A percentile compares a stretch with the other conserved stretches of the same genome.
Evolutionary conservation across 805 yeast genomes (phyloP).

Genomic region (Candida vartiovaarae): DNA sequence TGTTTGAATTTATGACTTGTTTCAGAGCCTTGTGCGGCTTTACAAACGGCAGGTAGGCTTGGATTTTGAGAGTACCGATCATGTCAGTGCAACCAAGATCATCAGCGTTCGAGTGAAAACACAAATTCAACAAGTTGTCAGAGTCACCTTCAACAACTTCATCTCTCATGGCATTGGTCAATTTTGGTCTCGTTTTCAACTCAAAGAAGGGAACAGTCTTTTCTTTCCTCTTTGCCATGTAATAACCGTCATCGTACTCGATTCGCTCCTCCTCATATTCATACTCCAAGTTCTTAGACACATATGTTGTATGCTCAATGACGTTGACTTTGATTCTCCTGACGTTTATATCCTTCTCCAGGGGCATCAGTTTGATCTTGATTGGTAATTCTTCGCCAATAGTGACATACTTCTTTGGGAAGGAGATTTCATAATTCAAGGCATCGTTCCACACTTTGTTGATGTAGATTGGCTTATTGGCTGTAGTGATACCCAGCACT

Average conservation of each 20-base stretch:
- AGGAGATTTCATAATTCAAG: constrained; percentile 60
- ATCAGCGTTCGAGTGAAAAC: constrained; percentile 31
- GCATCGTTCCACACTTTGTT: constrained; percentile 70
- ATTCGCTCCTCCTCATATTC: constrained; percentile 40
- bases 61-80: constrained; percentile 16
- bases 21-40: constrained; percentile 11
- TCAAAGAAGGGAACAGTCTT: constrained; percentile 55
- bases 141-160: constrained; percentile 47
- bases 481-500: constrained; percentile 28
- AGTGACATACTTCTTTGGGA: constrained; percentile 63
- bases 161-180: constrained; percentile 42
- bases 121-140: constrained; percentile 55
- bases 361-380: constrained; percentile 59
- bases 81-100: constrained; percentile 14
- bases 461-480: constrained; percentile 69
- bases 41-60: constrained; percentile 15
- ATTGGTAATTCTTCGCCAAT: constrained; percentile 54
- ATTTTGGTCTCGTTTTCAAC: constrained; percentile 47
- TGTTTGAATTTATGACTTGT: constrained; percentile 2
- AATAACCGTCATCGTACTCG: constrained; percentile 4
- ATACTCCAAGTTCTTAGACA: constrained; percentile 44
- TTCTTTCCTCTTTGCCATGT: constrained; percentile 29
- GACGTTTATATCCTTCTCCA: constrained; percentile 52
- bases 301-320: constrained; percentile 58
- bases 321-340: constrained; percentile 62